These are phyloP conservation scores for Tricholomella constricta DNA, from an alignment of 768 basidiomycete species.

Conservation along the genomic window DNA sequence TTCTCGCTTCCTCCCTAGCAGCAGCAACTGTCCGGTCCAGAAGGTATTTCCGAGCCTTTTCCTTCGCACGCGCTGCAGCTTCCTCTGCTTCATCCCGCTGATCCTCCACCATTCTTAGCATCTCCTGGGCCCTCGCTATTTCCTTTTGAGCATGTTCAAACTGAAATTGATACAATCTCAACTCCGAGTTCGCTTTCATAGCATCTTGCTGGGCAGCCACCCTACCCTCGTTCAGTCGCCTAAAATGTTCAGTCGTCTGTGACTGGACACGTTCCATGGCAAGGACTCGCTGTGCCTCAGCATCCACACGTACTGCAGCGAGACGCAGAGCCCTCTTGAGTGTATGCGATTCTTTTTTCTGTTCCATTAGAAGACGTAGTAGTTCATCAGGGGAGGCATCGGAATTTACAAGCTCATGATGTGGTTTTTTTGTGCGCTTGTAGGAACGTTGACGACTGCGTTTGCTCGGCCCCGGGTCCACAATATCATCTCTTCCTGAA, in stretches of 20 bases:
- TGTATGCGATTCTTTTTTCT: constrained; percentile 35
- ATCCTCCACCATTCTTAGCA: constrained; percentile 47
- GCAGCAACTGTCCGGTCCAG: constrained; percentile 51
- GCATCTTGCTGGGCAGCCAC: constrained; percentile 39
- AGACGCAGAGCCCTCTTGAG: constrained; percentile 37
- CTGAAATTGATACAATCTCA: constrained; percentile 40
- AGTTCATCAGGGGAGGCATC: constrained; percentile 28
- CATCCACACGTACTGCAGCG: constrained; percentile 35
- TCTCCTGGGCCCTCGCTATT: constrained; percentile 52
- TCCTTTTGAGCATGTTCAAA: constrained; percentile 48
- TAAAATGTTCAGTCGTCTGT: constrained; percentile 35
- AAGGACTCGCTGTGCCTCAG: constrained; percentile 35
- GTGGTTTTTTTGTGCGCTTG: constrained; percentile 8
- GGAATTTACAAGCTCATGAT: constrained; percentile 7
- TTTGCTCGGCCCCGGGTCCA: constrained; percentile 10
- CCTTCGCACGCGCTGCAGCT: constrained; percentile 52
- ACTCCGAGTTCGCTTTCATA: constrained; percentile 35
- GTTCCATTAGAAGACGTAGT: constrained; percentile 31
- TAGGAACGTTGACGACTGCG: constrained; percentile 4
- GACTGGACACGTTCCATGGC: constrained; percentile 35
- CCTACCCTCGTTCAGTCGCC: constrained; percentile 36
- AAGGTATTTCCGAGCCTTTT: constrained; percentile 49
- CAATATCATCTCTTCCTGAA: not conserved
- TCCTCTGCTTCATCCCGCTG: constrained; percentile 61
- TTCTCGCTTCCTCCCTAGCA: constrained; percentile 62